phyloP scores from a whole-genome alignment of 2,329 filamentous ascomycete species.

The Rhinocladiella similis region DNA sequence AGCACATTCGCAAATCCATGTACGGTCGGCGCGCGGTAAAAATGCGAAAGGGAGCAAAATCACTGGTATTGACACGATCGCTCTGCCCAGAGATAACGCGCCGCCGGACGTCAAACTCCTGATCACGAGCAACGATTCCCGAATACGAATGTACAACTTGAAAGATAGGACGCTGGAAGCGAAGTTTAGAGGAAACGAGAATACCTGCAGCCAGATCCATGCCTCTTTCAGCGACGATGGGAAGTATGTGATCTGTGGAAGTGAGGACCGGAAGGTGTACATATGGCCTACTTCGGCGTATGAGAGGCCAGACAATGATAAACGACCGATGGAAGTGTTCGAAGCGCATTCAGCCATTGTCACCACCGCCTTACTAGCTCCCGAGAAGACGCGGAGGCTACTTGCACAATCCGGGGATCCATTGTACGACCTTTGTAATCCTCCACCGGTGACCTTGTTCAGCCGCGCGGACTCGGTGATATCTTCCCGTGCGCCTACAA shows the following conservation, averaged over 20 bases:
- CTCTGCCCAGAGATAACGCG: constrained; percentile 56
- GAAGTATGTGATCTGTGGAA: constrained; percentile 84
- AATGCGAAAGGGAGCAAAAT: constrained; percentile 98
- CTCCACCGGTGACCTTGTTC: constrained; percentile 80
- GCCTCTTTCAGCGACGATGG: constrained; percentile 87
- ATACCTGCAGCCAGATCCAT: constrained; percentile 84
- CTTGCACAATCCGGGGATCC: constrained; percentile 83
- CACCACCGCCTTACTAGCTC: constrained; percentile 84
- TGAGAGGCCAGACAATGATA: constrained; percentile 60
- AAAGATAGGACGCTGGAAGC: constrained; percentile 80
- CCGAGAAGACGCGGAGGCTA: constrained; percentile 72
- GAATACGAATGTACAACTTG: constrained; percentile 85
- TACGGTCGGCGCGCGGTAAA: constrained; percentile 87
- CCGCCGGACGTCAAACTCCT: constrained; percentile 76
- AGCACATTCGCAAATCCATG: constrained; percentile 80
- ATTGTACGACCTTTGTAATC: constrained; percentile 95
- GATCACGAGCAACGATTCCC: constrained; percentile 92
- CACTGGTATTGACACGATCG: constrained; percentile 81
- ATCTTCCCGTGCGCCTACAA: constrained; percentile 50
- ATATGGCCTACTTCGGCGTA: constrained; percentile 72
- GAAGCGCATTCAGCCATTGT: constrained; percentile 88
- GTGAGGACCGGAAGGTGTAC: constrained; percentile 85
- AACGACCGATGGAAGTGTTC: constrained; percentile 82
- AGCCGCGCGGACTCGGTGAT: constrained; percentile 66
- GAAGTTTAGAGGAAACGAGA: constrained; percentile 91